Evolutionary conservation across 371 early-diverging fungal genomes (phyloP).

Genomic region (Actinomucor elegans): DNA sequence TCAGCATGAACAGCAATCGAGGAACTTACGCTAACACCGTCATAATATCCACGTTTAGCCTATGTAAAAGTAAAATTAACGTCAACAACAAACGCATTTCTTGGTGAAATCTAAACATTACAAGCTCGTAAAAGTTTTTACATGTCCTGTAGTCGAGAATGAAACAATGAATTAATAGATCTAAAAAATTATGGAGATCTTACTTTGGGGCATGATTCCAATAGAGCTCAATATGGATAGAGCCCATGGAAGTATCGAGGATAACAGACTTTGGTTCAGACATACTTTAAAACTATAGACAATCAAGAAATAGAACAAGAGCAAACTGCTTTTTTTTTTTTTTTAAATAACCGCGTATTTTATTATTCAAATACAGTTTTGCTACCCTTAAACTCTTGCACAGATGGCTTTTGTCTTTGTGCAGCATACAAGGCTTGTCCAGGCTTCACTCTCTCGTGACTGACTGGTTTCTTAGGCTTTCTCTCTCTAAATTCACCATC

Average conservation of each 20-base stretch:
- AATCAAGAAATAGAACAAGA: not conserved
- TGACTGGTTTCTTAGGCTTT: conserved; percentile 23
- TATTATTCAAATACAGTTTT: conserved; percentile 59
- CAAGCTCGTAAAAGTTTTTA: conserved; percentile 77
- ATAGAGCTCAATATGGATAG: conserved; percentile 68
- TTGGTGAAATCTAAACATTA: conserved; percentile 18
- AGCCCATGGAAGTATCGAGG: conserved; percentile 68
- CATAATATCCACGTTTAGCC: conserved; percentile 68
- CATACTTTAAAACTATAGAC: conserved; percentile 6
- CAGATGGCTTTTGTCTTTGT: conserved; percentile 51
- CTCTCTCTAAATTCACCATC: conserved; percentile 33
- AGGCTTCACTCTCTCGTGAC: conserved; percentile 40
- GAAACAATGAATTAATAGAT: too few relatives aligned
- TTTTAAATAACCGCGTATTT: not conserved
- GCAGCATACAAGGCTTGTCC: conserved; percentile 52
- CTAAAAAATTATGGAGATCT: not conserved
- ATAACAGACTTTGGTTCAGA: conserved; percentile 40
- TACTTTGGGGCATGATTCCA: conserved; percentile 72
- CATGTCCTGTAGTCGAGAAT: conserved; percentile 48
- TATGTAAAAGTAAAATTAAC: conserved; percentile 21
- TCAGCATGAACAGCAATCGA: not conserved
- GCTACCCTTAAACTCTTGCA: conserved; percentile 66
- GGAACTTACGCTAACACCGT: conserved; percentile 63
- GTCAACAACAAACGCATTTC: too few relatives aligned
- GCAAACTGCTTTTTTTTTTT: not conserved